phyloP scores from a whole-genome alignment of 1,139 yeast species.

The Geotrichum restrictum region DNA sequence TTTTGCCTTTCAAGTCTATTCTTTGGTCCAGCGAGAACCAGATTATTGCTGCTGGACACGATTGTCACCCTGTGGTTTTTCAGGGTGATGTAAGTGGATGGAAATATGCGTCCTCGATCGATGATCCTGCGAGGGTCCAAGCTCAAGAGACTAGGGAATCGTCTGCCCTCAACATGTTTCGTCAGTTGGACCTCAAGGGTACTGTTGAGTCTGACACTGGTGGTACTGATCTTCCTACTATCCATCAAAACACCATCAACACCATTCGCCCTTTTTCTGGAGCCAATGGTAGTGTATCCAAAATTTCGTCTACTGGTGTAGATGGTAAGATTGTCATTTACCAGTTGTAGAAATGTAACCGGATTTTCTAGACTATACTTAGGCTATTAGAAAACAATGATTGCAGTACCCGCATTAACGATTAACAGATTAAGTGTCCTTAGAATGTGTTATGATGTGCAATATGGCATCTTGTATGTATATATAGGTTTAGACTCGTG shows the following conservation, averaged over 20 bases:
- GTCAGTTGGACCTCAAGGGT: constrained; percentile 93
- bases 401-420: no score
- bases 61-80: constrained; percentile 84
- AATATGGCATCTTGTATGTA: no score
- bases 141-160: constrained; percentile 58
- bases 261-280: constrained; percentile 51
- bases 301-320: constrained; percentile 71
- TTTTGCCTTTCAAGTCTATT: constrained; percentile 76
- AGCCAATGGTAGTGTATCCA: constrained; percentile 44
- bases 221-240: constrained; percentile 59
- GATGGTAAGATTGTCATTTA: constrained; percentile 86
- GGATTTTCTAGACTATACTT: no score
- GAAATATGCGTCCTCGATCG: constrained; percentile 62
- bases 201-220: constrained; percentile 51
- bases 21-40: constrained; percentile 63
- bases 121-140: constrained; percentile 51
- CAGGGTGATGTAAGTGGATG: constrained; percentile 67
- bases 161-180: constrained; percentile 90
- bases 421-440: no score
- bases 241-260: constrained; percentile 88
- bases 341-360: constrained; percentile 12
- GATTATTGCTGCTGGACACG: constrained; percentile 86
- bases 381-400: no score
- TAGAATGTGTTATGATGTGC: no score
- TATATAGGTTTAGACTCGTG: no score